Evolutionary conservation across 1,284 basidiomycete genomes (phyloP).

Genomic region (Cyathus pygmaeus): DNA sequence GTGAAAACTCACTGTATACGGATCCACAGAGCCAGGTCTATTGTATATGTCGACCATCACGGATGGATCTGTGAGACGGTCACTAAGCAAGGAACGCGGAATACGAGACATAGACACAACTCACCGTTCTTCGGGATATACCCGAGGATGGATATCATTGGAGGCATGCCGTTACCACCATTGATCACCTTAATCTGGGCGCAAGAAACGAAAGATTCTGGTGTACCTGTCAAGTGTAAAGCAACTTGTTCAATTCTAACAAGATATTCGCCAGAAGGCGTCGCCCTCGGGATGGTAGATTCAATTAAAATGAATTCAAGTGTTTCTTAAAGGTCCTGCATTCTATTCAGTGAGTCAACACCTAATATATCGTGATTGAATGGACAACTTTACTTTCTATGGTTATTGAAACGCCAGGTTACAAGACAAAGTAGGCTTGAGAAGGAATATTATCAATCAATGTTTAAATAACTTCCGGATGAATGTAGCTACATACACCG

Average conservation of each 20-base stretch:
- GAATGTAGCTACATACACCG: too few species aligned
- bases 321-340: too few species aligned
- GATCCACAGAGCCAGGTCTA: too few species aligned
- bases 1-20: too few species aligned
- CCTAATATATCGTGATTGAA: too few species aligned
- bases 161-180: background rate
- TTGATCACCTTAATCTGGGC: background rate
- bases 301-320: background rate
- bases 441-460: too few species aligned
- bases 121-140: conserved; percentile 1
- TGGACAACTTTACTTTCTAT: too few species aligned
- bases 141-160: background rate
- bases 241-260: conserved; percentile 8
- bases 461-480: too few species aligned
- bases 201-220: background rate
- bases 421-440: too few species aligned
- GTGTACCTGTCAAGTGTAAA: conserved; percentile 8
- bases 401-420: too few species aligned
- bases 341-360: too few species aligned
- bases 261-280: background rate
- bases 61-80: background rate
- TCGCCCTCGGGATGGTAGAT: background rate
- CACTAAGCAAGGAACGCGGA: background rate
- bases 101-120: too few species aligned
- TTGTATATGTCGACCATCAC: conserved; percentile 1